Evolutionary conservation across 2,329 filamentous ascomycete species (phyloP).

Genomic region (Hypoxylon sp.): DNA sequence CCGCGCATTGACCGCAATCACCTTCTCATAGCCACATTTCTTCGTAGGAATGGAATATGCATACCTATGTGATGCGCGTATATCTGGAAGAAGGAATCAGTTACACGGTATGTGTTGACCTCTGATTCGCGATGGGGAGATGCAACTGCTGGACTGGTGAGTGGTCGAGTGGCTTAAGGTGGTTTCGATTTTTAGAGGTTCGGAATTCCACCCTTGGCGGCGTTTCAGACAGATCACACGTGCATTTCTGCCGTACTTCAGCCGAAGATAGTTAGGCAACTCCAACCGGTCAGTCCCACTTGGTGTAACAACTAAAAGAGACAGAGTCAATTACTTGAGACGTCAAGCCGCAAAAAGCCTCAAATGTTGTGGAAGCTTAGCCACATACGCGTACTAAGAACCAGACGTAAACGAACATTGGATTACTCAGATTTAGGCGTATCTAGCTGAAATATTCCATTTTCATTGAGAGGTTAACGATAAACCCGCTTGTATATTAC

Average conservation of each 20-base stretch:
- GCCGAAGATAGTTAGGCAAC: background rate
- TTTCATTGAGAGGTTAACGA: too few species aligned
- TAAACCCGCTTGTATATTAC: too few species aligned
- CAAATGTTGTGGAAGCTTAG: background rate
- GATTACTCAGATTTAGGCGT: too few species aligned
- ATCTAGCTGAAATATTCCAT: too few species aligned
- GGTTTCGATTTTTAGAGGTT: conserved; percentile 15
- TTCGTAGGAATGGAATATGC: conserved; percentile 37
- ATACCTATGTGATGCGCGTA: conserved; percentile 20
- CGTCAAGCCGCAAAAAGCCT: background rate
- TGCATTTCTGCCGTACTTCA: conserved; percentile 11
- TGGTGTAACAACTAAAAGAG: background rate
- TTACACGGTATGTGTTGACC: conserved; percentile 26
- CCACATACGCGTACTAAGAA: too few species aligned
- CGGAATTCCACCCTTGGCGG: conserved; percentile 19
- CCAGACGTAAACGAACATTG: too few species aligned
- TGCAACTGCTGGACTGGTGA: conserved; percentile 3
- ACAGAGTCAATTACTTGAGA: background rate
- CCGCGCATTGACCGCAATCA: conserved; percentile 9
- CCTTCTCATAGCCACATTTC: conserved; percentile 5
- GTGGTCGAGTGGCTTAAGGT: background rate
- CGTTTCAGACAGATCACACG: conserved; percentile 29
- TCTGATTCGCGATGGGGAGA: conserved; percentile 34
- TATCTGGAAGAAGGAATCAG: conserved; percentile 17
- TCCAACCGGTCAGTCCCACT: background rate